Conservation (phyloP, 163 green algal species). For the Trebouxiophyceae sp. region DNA sequence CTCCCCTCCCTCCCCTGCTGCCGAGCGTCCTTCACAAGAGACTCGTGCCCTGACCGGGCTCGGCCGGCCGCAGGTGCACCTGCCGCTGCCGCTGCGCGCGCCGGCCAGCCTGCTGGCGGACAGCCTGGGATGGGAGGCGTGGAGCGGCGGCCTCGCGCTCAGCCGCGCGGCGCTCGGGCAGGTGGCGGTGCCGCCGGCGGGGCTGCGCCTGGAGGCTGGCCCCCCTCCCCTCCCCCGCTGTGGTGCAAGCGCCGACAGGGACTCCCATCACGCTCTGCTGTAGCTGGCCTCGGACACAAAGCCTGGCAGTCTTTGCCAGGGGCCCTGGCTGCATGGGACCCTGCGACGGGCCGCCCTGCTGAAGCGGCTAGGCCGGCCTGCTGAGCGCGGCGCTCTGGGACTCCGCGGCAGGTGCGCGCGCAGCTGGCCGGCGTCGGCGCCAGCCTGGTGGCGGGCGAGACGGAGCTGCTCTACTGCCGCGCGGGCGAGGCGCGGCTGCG, state of each 20-base stretch:
- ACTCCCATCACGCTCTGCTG: too few relatives aligned
- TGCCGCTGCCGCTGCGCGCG: neutral
- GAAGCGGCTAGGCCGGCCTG: neutral
- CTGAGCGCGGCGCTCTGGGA: neutral
- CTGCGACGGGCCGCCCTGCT: neutral
- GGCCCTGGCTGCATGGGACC: too few relatives aligned
- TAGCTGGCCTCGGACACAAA: too few relatives aligned
- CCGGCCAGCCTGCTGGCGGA: neutral
- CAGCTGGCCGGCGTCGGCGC: slow-evolving; percentile 43
- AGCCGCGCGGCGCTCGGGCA: neutral
- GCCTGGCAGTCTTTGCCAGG: too few relatives aligned
- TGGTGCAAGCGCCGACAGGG: too few relatives aligned
- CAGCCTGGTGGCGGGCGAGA: slow-evolving; percentile 42
- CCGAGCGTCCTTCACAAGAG: too few relatives aligned
- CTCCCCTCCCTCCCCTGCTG: too few relatives aligned
- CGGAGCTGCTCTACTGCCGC: slow-evolving; percentile 54
- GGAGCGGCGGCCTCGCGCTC: slow-evolving; percentile 8
- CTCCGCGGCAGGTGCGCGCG: slow-evolving; percentile 30
- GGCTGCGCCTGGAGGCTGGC: too few relatives aligned
- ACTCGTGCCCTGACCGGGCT: too few relatives aligned
- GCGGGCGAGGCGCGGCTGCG: slow-evolving; percentile 16
- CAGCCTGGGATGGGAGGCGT: slow-evolving; percentile 16
- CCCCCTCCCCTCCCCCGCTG: too few relatives aligned
- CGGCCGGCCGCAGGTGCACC: neutral
- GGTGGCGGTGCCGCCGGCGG: too few relatives aligned